Evolutionary conservation across 75 land plant species (phyloP).

Genomic region (Pseudotsuga menziesii): DNA sequence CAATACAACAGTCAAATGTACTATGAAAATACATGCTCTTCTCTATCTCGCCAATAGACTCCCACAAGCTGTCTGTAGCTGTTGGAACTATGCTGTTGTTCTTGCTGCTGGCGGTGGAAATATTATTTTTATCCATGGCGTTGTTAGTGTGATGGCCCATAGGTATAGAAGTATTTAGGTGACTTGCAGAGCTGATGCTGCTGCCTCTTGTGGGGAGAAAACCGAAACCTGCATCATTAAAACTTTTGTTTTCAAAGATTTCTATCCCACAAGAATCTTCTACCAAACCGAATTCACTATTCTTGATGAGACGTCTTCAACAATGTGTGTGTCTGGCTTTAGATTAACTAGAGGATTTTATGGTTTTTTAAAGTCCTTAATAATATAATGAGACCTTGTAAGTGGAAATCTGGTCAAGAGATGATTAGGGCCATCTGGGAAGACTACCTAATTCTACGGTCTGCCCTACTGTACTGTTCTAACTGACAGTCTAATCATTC

Average conservation of each 20-base stretch:
- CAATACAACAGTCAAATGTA: not conserved
- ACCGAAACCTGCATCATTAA: conserved; percentile 5
- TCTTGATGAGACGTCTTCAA: not conserved
- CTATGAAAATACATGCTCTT: not conserved
- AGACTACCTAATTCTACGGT: too few relatives aligned
- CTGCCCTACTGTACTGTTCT: too few relatives aligned
- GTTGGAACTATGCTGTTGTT: not conserved
- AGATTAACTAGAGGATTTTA: too few relatives aligned
- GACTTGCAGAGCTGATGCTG: not conserved
- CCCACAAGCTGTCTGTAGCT: not conserved
- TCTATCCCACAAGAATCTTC: too few relatives aligned
- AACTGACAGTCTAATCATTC: too few relatives aligned
- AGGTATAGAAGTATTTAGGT: not conserved
- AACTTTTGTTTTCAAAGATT: not conserved
- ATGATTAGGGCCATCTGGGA: too few relatives aligned
- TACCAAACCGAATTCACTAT: not conserved
- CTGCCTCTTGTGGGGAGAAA: not conserved
- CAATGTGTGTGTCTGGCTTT: not conserved
- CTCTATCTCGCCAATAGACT: not conserved
- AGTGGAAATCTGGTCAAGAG: too few relatives aligned
- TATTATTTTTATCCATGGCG: not conserved
- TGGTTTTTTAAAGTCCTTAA: too few relatives aligned
- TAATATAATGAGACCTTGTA: too few relatives aligned
- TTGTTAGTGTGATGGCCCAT: not conserved
- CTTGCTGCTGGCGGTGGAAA: too few relatives aligned